Evolutionary conservation across 2,329 filamentous ascomycete genomes (phyloP).

Genomic region (Alternaria dauci): DNA sequence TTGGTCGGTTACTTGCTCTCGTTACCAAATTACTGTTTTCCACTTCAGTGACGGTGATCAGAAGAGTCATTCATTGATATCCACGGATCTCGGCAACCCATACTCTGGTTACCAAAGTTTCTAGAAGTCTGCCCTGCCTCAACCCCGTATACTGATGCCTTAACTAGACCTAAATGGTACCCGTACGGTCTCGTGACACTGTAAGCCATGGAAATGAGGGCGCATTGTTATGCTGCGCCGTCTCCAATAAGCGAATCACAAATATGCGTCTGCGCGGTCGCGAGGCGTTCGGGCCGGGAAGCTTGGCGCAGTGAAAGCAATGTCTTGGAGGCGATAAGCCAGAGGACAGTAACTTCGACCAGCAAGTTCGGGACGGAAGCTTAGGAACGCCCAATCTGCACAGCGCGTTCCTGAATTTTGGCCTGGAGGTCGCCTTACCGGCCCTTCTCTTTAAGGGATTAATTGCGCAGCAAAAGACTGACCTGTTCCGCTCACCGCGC

Average conservation of each 20-base stretch:
- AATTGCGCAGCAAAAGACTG: constrained; percentile 1
- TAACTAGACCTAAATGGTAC: constrained; percentile 7
- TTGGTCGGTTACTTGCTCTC: constrained; percentile 2
- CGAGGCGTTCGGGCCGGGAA: constrained; percentile 13
- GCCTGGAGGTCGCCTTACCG: constrained; percentile 6
- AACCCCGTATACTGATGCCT: constrained; percentile 21
- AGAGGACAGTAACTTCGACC: background rate
- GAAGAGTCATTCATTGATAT: background rate
- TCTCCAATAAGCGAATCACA: constrained; percentile 16
- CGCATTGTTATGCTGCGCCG: background rate
- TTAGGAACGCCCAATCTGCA: background rate
- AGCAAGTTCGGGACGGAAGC: background rate
- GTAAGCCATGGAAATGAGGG: constrained; percentile 9
- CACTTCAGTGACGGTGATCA: constrained; percentile 1
- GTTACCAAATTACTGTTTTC: background rate
- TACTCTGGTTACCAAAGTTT: constrained; percentile 5
- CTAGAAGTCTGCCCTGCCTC: constrained; percentile 9
- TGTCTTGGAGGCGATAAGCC: constrained; percentile 7
- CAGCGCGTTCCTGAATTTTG: background rate
- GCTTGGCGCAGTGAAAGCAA: constrained; percentile 19
- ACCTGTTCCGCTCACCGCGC: constrained; percentile 13
- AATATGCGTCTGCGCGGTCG: background rate
- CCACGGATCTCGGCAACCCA: constrained; percentile 11
- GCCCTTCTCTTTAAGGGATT: background rate
- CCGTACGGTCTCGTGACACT: constrained; percentile 17